A percentile compares a stretch with the other conserved stretches of the same genome.
These are phyloP conservation scores for Aethionema arabicum DNA, from an alignment of 345 rosid genomes.

Conservation along the genomic window DNA sequence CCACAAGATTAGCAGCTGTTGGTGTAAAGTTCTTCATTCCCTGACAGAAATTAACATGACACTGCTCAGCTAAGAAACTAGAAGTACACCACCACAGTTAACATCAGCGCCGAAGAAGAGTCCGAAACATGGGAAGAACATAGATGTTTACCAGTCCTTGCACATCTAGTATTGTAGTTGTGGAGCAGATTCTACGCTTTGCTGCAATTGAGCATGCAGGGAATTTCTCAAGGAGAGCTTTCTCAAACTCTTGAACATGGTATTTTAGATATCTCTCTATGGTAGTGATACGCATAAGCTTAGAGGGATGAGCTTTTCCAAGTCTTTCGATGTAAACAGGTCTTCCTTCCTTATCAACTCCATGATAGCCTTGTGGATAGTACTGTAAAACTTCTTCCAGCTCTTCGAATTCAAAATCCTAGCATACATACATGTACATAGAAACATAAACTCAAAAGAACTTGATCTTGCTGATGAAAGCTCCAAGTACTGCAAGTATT, in stretches of 20 bases:
- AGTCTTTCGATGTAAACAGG: conserved; percentile 94
- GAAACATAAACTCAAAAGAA: background rate
- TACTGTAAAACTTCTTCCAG: conserved; percentile 84
- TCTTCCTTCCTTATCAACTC: conserved; percentile 95
- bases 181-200: conserved; percentile 68
- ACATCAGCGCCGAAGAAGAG: background rate
- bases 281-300: conserved; percentile 77
- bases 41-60: conserved; percentile 50
- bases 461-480: background rate
- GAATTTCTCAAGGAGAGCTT: conserved; percentile 75
- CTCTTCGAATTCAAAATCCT: conserved; percentile 95
- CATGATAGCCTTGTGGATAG: conserved; percentile 98
- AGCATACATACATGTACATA: conserved; percentile 13
- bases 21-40: conserved; percentile 86
- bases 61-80: conserved; percentile 32
- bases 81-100: conserved; percentile 10
- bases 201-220: conserved; percentile 94
- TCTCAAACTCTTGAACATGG: conserved; percentile 98
- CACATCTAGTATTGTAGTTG: conserved; percentile 89
- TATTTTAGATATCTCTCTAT: conserved; percentile 80
- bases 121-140: background rate
- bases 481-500: no score
- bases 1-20: conserved; percentile 82
- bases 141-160: conserved; percentile 72
- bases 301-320: conserved; percentile 87